These are phyloP conservation scores for Sclerospora graminicola DNA, from an alignment of 352 stramenopile species.

Conservation along the genomic window DNA sequence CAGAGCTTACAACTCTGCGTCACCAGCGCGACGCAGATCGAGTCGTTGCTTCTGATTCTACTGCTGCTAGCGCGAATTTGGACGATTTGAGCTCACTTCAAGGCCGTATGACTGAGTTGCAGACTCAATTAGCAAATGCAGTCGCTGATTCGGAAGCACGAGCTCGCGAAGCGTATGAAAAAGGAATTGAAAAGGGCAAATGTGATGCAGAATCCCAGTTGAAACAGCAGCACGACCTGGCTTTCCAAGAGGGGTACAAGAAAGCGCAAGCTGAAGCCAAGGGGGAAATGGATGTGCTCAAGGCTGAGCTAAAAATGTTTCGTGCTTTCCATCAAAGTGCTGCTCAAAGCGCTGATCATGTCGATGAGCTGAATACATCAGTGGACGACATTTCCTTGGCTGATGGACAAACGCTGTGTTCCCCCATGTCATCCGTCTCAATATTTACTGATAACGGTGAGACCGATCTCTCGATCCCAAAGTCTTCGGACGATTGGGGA, in stretches of 20 bases:
- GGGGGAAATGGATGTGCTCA: slow-evolving; percentile 32
- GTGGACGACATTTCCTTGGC: slow-evolving; percentile 29
- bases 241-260: slow-evolving; percentile 28
- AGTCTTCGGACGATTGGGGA: slow-evolving; percentile 44
- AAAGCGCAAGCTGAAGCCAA: slow-evolving; percentile 23
- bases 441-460: slow-evolving; percentile 35
- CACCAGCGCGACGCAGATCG: slow-evolving; percentile 17
- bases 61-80: background rate
- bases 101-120: slow-evolving; percentile 21
- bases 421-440: slow-evolving; percentile 29
- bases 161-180: slow-evolving; percentile 32
- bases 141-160: slow-evolving; percentile 21
- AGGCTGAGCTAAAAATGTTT: slow-evolving; percentile 38
- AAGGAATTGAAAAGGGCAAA: slow-evolving; percentile 27
- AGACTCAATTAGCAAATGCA: slow-evolving; percentile 27
- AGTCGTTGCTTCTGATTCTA: slow-evolving; percentile 1
- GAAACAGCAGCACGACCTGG: slow-evolving; percentile 22
- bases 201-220: slow-evolving; percentile 23
- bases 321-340: slow-evolving; percentile 36
- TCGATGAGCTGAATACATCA: slow-evolving; percentile 17
- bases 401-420: slow-evolving; percentile 26
- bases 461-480: slow-evolving; percentile 16
- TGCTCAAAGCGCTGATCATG: slow-evolving; percentile 21
- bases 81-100: slow-evolving; percentile 25
- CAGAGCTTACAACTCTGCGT: slow-evolving; percentile 37